phyloP scores from a whole-genome alignment of 306 rosid genomes.

The Lablab purpureus region DNA sequence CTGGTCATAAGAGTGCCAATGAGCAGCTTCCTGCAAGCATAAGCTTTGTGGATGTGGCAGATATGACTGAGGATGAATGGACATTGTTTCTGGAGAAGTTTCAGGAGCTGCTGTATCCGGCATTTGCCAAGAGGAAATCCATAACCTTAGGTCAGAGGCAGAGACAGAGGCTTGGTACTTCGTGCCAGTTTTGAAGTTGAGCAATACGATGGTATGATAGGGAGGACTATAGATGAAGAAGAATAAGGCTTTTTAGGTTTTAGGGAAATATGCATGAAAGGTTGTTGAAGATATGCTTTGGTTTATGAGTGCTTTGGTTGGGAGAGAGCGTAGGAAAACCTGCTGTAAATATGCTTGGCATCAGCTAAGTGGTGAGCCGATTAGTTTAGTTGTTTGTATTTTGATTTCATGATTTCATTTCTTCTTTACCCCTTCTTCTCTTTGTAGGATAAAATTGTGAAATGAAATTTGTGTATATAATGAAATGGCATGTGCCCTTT shows the following conservation, averaged over 20 bases:
- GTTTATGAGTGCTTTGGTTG: conserved; percentile 55
- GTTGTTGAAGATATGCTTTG: conserved; percentile 51
- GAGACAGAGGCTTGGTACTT: conserved; percentile 98
- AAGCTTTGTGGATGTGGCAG: conserved; percentile 83
- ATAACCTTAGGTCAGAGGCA: conserved; percentile 80
- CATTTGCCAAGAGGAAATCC: conserved; percentile 75
- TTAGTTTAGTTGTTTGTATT: conserved; percentile 74
- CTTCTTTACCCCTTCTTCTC: conserved; percentile 33
- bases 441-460: conserved; percentile 60
- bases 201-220: conserved; percentile 53
- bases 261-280: conserved; percentile 56
- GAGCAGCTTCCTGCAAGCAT: conserved; percentile 92
- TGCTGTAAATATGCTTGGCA: conserved; percentile 73
- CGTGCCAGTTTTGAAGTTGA: conserved; percentile 96
- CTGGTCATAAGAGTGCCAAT: conserved; percentile 87
- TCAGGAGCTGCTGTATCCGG: conserved; percentile 77
- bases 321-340: conserved; percentile 54
- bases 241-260: conserved; percentile 57
- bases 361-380: conserved; percentile 53
- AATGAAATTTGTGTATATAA: conserved; percentile 64
- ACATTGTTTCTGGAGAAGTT: conserved; percentile 75
- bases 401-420: conserved; percentile 48
- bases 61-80: conserved; percentile 89
- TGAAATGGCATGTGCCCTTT: conserved; percentile 31
- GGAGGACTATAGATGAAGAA: conserved; percentile 49